Evolutionary conservation across 1,139 yeast genomes (phyloP), one percentile per base, ranked within the genome.

Genomic region (Arxiozyma slooffiae): DNA sequence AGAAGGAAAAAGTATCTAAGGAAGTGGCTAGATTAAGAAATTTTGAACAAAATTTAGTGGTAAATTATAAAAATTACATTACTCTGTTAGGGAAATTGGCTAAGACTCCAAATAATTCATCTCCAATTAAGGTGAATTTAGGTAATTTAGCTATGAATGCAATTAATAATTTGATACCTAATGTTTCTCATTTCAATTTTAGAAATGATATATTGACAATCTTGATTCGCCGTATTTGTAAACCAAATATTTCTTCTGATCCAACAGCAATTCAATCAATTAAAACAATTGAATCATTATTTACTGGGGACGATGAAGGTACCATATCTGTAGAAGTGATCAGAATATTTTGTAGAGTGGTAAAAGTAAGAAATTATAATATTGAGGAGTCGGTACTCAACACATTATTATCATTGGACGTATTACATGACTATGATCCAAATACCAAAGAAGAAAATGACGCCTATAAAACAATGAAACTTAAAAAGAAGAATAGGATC

Each of bases 341-440:
- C 3, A 76, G 83, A 62, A 69, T 82, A 22, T 64, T 90, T 55
- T 72, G 83, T 49, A 85, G 85, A 61, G 79, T 89, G 52, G 71
- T 90, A 51, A 83, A 80, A 59, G 81, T 82, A 38, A 80, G 95
- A 60, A 80, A 81, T 50, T 92, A 76, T 65, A 79, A 85, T 56
- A 88, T 90, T 17, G 95, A 89, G 66, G 96, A 89, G 63, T 78
- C 87, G 26, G 90, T 87, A 1, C 63, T 92, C 36, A 86, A 85
- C 58, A 72, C 87, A 1, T 76, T 90, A 50, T 71, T 90, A 50
- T 81, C 92, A 2, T 69, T 90, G 54, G 78, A 88, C 20, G 75
- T 92, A 20, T 72, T 92, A 52, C 80, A 81, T 39, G 97, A 89
- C 66, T 86, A 88, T 55, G 88, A 86, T 62, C 89, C 95, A 38